Evolutionary conservation across 257 asterid species (phyloP).

Genomic region (Thymus quinquecostatus): DNA sequence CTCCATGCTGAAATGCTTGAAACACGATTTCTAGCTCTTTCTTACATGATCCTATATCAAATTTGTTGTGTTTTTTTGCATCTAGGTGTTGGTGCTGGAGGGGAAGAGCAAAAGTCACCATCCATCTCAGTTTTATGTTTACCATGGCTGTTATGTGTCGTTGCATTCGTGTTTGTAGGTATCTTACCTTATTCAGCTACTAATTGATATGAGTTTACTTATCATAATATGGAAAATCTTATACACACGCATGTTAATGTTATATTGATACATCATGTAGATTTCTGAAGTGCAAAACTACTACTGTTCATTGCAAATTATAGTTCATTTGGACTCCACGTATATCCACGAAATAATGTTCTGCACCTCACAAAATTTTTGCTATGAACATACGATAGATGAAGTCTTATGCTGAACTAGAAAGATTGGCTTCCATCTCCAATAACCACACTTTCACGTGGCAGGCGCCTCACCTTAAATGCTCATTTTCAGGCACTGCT

Average conservation of each 20-base stretch:
- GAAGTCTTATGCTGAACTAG: background rate
- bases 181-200: slow-evolving; percentile 66
- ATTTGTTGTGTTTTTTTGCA: slow-evolving; percentile 27
- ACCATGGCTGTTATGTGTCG: slow-evolving; percentile 83
- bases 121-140: slow-evolving; percentile 67
- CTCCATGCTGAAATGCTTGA: slow-evolving; percentile 18
- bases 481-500: slow-evolving; percentile 68
- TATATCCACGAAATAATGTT: background rate
- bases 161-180: slow-evolving; percentile 98
- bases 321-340: background rate
- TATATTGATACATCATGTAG: too few relatives aligned
- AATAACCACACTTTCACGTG: background rate
- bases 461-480: slow-evolving; percentile 10
- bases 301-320: background rate
- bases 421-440: background rate
- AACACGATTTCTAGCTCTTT: background rate
- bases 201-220: background rate
- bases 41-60: slow-evolving; percentile 3
- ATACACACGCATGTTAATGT: background rate
- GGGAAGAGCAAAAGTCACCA: slow-evolving; percentile 84
- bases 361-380: background rate
- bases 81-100: slow-evolving; percentile 96
- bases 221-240: background rate
- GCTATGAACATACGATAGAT: background rate
- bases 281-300: background rate